Evolutionary conservation across 805 yeast genomes (phyloP), one percentile per base, ranked within the genome.

Genomic region (Yamadazyma insecticola): DNA sequence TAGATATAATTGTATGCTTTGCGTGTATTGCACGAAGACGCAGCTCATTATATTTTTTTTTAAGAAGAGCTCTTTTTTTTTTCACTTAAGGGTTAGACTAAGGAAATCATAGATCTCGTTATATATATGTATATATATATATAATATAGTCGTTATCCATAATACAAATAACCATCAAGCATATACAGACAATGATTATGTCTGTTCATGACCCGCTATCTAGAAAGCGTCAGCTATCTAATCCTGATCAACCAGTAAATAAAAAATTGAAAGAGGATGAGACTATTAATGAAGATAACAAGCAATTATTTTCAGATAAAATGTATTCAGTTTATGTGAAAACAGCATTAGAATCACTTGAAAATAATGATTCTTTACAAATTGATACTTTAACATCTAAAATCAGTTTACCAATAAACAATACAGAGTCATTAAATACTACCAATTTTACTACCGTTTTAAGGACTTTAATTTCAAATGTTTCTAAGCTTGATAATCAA

Each of bases 291-390:
- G 28, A 15, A 24, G 27, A 26, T 19, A 25, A 18, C 33, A 26
- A 2, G 32, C 35, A 10, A 28, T 38, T 21, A 37, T 38, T 15
- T 58, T 62, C 37, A 55, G 66, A 58, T 29, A 54, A 56, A 47
- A 59, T 64, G 67, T 65, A 62, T 47, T 37, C 57, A 18, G 50
- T 63, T 26, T 72, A 72, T 47, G 76, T 83, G 21, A 70, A 70
- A 42, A 70, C 84, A 32, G 92, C 90, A 18, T 58, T 86, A 41
- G 83, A 78, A 29, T 72, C 81, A 32, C 61, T 83, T 47, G 88
- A 81, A 35, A 72, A 26, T 19, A 49, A 61, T 35, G 84, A 81
- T 50, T 42, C 71, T 15, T 50, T 69, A 1, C 80, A 76, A 34
- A 55, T 86, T 20, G 77, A 78, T 39, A 58, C 74, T 3, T 57